These are phyloP conservation scores for Fusarium sp. DNA, from an alignment of 2,329 filamentous ascomycete genomes.

Conservation along the genomic window DNA sequence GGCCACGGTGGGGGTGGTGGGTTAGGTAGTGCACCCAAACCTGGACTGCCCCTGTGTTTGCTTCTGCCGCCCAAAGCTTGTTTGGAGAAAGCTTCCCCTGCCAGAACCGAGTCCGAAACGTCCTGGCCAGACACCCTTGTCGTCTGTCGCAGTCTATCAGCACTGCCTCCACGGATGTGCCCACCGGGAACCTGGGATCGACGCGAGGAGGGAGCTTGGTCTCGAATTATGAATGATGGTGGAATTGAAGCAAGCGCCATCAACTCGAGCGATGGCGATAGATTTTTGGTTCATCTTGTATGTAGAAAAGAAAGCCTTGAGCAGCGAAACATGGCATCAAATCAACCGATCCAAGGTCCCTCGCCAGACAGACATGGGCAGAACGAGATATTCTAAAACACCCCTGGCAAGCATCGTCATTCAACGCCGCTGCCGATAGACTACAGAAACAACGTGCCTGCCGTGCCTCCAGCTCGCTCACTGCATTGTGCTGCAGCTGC, in stretches of 20 bases:
- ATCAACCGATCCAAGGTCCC: slow-evolving; percentile 16
- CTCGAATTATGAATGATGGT: slow-evolving; percentile 26
- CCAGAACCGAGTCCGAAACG: slow-evolving; percentile 35
- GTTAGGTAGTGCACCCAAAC: slow-evolving; percentile 8
- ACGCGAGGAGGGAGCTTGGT: slow-evolving; percentile 31
- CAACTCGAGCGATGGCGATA: slow-evolving; percentile 2
- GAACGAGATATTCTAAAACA: slow-evolving; percentile 5
- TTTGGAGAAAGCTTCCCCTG: slow-evolving; percentile 38
- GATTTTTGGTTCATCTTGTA: slow-evolving; percentile 14
- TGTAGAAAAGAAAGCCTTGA: slow-evolving; percentile 23
- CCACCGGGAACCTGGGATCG: slow-evolving; percentile 37
- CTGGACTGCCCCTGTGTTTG: slow-evolving; percentile 35
- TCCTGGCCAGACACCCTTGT: slow-evolving; percentile 33
- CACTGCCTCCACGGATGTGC: slow-evolving; percentile 44
- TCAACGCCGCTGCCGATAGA: slow-evolving; percentile 36
- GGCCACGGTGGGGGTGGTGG: slow-evolving; percentile 20
- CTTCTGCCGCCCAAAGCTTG: slow-evolving; percentile 42
- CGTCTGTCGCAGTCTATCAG: slow-evolving; percentile 35
- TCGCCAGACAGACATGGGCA: slow-evolving; percentile 6
- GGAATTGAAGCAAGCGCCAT: slow-evolving; percentile 28
- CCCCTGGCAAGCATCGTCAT: slow-evolving; percentile 42
- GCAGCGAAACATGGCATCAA: slow-evolving; percentile 33
- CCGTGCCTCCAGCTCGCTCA: slow-evolving; percentile 21
- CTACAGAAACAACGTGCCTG: slow-evolving; percentile 37
- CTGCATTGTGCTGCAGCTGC: slow-evolving; percentile 31